Evolutionary conservation across 805 yeast genomes (phyloP), one percentile per base, ranked within the genome.

Genomic region (Wickerhamiella shivajii): DNA sequence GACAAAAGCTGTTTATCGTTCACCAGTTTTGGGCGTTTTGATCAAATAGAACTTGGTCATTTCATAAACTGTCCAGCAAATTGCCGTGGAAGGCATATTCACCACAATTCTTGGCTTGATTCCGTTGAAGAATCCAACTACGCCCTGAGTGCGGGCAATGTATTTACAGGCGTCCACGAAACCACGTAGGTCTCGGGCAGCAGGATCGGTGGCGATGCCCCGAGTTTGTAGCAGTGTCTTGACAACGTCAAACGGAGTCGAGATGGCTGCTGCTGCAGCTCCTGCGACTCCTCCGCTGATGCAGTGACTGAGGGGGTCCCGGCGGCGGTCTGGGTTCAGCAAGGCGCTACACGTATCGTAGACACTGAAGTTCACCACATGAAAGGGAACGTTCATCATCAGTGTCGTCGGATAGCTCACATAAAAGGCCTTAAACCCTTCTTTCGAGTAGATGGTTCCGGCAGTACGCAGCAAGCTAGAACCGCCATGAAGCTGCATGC

Each of bases 61-160:
- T 55, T 87, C 98, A 56, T 87, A 87, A 18, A 93, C 81, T 2
- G 97, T 87, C 97, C 97, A 87, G 43, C 93, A 75, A 41, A 87
- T 84, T 14, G 97, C 97, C 6, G 97, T 87, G 29, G 92, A 74
- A 15, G 98, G 98, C 53, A 87, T 84, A 55, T 84, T 84, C 44
- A 90, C 78, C 20, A 87, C 74, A 36, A 90, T 74, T 56, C 98
- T 72, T 29, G 98, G 96, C 49, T 76, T 73, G 49, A 83, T 63
- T 13, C 98, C 98, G 45, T 93, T 67, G 48, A 67, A 52, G 53
- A 90, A 90, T 0, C 93, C 90, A 13, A 46, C 43, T 42, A 72
- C 29, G 18, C 66, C 66, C 25, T 50, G 45, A 6, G 47, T 51
- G 18, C 37, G 37, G 47, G 71, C 74, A 35, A 87, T 67, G 13